These are phyloP conservation scores for Xylariales sp. DNA, from an alignment of 2,329 filamentous ascomycete genomes.

Conservation along the genomic window DNA sequence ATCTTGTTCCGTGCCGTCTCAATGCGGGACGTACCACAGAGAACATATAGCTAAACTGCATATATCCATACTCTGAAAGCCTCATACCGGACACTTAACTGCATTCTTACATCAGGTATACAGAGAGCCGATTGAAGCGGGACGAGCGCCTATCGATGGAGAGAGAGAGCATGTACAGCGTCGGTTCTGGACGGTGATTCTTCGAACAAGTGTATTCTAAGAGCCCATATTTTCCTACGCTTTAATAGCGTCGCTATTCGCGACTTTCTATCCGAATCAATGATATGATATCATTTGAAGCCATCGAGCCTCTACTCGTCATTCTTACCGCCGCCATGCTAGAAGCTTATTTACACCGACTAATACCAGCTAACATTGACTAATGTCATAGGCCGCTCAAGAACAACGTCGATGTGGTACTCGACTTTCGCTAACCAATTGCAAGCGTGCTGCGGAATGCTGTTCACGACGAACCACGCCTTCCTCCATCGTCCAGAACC, in stretches of 20 bases:
- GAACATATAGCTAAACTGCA: conserved; percentile 6
- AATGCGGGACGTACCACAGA: not conserved
- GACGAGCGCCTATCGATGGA: not conserved
- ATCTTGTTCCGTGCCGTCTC: not conserved
- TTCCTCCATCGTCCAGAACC: not conserved
- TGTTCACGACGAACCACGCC: not conserved
- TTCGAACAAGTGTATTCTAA: not conserved
- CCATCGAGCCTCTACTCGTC: not conserved
- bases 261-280: conserved; percentile 2
- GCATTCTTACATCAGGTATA: not conserved
- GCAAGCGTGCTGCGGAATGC: not conserved
- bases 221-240: not conserved
- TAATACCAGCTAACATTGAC: not conserved
- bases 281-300: not conserved
- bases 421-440: not conserved
- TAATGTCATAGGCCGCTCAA: not conserved
- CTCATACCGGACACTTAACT: not conserved
- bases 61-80: not conserved
- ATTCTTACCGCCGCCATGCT: conserved; percentile 8
- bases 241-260: not conserved
- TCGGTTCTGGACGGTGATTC: not conserved
- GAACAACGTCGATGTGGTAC: not conserved
- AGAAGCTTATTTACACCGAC: not conserved
- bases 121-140: not conserved
- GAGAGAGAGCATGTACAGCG: not conserved